Evolutionary conservation across 108 stramenopile genomes (phyloP).

Genomic region (Cyclotella cryptica): DNA sequence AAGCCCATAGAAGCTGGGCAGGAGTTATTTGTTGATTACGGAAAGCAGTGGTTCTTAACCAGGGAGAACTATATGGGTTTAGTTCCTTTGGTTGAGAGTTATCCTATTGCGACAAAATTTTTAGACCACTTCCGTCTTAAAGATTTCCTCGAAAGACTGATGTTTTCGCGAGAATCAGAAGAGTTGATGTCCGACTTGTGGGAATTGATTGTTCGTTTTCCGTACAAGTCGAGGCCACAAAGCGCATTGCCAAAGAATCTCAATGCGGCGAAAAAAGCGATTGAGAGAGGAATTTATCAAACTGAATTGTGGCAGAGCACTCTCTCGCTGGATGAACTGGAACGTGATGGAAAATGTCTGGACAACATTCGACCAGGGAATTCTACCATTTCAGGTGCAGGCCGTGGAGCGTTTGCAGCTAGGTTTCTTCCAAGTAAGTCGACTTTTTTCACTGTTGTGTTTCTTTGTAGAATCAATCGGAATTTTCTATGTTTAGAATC

Average conservation of each 20-base stretch:
- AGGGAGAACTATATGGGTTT: slow-evolving; percentile 47
- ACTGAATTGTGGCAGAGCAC: slow-evolving; percentile 22
- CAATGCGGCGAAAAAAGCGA: slow-evolving; percentile 12
- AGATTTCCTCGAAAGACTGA: slow-evolving; percentile 2
- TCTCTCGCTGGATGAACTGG: slow-evolving; percentile 55
- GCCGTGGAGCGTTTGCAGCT: slow-evolving; percentile 68
- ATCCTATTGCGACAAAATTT: slow-evolving; percentile 38
- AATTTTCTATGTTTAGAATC: neutral
- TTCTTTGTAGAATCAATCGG: neutral
- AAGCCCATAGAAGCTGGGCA: slow-evolving; percentile 53
- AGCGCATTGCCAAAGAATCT: slow-evolving; percentile 45
- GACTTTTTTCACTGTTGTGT: neutral
- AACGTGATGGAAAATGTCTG: slow-evolving; percentile 61
- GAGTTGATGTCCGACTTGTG: slow-evolving; percentile 14
- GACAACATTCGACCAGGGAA: slow-evolving; percentile 54
- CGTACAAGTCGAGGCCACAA: slow-evolving; percentile 33
- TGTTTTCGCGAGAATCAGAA: neutral
- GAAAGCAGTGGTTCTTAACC: slow-evolving; percentile 59
- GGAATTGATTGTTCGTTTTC: slow-evolving; percentile 16
- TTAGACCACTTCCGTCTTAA: slow-evolving; percentile 39
- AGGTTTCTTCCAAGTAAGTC: slow-evolving; percentile 39
- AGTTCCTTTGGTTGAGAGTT: slow-evolving; percentile 47
- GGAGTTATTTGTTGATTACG: slow-evolving; percentile 80
- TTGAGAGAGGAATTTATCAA: slow-evolving; percentile 18
- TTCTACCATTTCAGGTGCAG: slow-evolving; percentile 66